Percentiles rank a stretch among this genome's conserved stretches.
Conservation (phyloP, 139 green algal genomes). For the Chara braunii region DNA sequence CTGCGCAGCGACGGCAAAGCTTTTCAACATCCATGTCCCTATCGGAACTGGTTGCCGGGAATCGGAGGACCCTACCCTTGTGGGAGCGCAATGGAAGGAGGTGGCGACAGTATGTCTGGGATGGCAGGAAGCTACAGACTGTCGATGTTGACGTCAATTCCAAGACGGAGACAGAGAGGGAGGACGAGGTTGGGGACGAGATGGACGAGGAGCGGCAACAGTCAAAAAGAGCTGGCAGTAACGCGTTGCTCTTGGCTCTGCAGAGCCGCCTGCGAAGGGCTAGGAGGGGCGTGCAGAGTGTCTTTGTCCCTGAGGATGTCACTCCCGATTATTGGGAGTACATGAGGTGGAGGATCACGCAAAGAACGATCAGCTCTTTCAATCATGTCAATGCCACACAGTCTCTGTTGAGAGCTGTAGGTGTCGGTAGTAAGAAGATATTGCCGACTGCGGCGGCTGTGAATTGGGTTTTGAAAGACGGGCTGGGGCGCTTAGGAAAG, state of each 20-base stretch:
- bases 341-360: slow-evolving; percentile 60
- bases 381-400: slow-evolving; percentile 68
- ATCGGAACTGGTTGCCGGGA: not conserved
- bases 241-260: not conserved
- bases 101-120: slow-evolving; percentile 22
- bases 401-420: slow-evolving; percentile 80
- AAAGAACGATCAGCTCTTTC: slow-evolving; percentile 71
- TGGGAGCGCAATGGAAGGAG: slow-evolving; percentile 15
- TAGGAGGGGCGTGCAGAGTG: not conserved
- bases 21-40: not conserved
- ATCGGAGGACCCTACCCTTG: slow-evolving; percentile 9
- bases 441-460: slow-evolving; percentile 65
- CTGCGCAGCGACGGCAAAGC: not conserved
- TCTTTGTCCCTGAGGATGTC: slow-evolving; percentile 51
- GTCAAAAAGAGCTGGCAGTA: not conserved
- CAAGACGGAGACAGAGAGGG: not conserved
- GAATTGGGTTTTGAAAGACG: slow-evolving; percentile 81
- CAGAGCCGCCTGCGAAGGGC: not conserved
- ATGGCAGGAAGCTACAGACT: slow-evolving; percentile 12
- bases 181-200: not conserved
- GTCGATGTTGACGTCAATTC: not conserved
- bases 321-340: slow-evolving; percentile 86
- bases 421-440: slow-evolving; percentile 69
- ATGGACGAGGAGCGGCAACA: not conserved
- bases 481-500: slow-evolving; percentile 69